phyloP scores from a whole-genome alignment of 75 land plant genomes.

The Chamaecyparis obtusa region DNA sequence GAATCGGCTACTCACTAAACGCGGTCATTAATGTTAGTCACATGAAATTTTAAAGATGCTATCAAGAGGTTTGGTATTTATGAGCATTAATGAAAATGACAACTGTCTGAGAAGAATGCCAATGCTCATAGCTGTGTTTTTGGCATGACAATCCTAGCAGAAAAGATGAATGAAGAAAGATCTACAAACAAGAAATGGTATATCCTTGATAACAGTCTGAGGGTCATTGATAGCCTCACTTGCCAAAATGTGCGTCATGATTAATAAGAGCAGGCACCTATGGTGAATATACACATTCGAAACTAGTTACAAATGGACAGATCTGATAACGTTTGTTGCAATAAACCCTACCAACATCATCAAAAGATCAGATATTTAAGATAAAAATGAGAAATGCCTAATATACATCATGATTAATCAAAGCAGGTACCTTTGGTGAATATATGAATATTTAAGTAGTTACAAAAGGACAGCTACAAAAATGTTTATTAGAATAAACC shows the following conservation, averaged over 20 bases:
- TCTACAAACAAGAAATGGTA: too few relatives aligned
- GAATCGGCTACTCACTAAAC: background rate
- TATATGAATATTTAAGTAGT: background rate
- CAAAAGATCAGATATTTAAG: background rate
- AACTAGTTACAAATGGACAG: background rate
- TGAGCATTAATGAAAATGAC: background rate
- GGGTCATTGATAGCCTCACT: background rate
- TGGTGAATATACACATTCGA: background rate
- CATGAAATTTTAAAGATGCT: background rate
- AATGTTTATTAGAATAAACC: background rate
- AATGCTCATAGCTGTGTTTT: background rate
- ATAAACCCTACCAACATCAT: background rate
- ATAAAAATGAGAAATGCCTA: background rate
- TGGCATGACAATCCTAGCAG: background rate
- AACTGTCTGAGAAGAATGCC: background rate
- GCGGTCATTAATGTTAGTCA: background rate
- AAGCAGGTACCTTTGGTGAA: background rate
- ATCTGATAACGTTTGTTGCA: background rate
- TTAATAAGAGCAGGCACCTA: background rate
- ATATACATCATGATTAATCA: background rate
- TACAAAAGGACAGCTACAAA: background rate
- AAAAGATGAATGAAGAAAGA: too few relatives aligned
- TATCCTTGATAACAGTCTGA: background rate
- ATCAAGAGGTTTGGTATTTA: background rate
- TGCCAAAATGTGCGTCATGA: background rate